Conservation (phyloP, 164 flowering plant genomes). For the Dillenia turbinata region DNA sequence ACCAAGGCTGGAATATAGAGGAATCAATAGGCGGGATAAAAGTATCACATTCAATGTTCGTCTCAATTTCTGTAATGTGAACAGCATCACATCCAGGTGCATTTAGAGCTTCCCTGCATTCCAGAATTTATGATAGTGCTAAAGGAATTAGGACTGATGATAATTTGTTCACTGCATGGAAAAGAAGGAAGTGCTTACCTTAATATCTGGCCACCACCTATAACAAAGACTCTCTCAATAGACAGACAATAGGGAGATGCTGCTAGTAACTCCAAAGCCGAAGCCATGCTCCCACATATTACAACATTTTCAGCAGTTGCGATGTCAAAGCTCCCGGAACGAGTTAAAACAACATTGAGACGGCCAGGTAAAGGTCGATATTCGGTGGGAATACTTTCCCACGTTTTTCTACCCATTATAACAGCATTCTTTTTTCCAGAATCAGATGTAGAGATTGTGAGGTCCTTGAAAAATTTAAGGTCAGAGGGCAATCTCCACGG, state of each 20-base stretch:
- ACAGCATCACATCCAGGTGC: constrained; percentile 80
- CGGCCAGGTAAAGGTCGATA: constrained; percentile 83
- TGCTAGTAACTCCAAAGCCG: constrained; percentile 75
- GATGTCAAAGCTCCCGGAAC: constrained; percentile 74
- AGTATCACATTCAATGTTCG: constrained; percentile 76
- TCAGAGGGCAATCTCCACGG: constrained; percentile 93
- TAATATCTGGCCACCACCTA: constrained; percentile 87
- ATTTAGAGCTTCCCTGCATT: constrained; percentile 74
- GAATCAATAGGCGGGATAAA: constrained; percentile 74
- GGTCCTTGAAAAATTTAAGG: constrained; percentile 71
- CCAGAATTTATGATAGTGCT: constrained; percentile 3
- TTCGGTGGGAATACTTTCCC: constrained; percentile 83
- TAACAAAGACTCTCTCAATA: constrained; percentile 79
- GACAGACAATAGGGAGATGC: constrained; percentile 74
- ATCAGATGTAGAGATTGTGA: constrained; percentile 61
- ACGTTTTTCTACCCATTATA: constrained; percentile 94
- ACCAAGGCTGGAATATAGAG: constrained; percentile 75
- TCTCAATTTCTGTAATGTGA: constrained; percentile 78
- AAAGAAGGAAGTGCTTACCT: constrained; percentile 35
- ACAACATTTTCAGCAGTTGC: constrained; percentile 83
- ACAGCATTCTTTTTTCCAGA: constrained; percentile 83
- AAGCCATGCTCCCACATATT: constrained; percentile 74
- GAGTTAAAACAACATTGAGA: constrained; percentile 86
- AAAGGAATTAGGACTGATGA: not conserved
- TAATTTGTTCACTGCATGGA: no score